Base-by-base conservation (phyloP, 2,329 filamentous ascomycete genomes). In the Rutstroemia sydowiana region DNA sequence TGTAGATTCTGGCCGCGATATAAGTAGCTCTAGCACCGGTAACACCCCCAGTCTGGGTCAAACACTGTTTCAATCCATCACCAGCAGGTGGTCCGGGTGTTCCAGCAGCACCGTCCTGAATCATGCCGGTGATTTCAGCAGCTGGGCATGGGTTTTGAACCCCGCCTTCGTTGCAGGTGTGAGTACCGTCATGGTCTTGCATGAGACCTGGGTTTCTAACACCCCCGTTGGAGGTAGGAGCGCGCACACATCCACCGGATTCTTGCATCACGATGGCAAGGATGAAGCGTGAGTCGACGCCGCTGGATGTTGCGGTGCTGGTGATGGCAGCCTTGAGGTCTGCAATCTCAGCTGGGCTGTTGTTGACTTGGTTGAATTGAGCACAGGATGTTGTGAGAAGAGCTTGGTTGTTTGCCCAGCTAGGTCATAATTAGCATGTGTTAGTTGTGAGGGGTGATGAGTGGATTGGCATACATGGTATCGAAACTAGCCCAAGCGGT, bases 1-100 rank as follows among this genome's bases (percentile, higher is more conserved):
- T 73, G 61, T 73, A 73, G 43, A 67, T 60, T 30, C 70, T 61
- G 9, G 70, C 68, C 14, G 66, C 70, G 39, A 63, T 62, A 56
- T 67, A 68, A 51, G 58, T 62, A 9, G 45, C 56, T 18, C 58
- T 57, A 40, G 57, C 65, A 5, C 63, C 63, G 2, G 49, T 55
- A 28, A 52, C 57, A 14, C 62, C 61, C 9, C 32, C 23, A 26
- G 23, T 45, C 32, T 51, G 41, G 9, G 23, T 14, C 41, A 51
- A 37, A 9, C 42, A 51, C 21, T 44, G 41, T 13, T 31, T 30
- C 26, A 44, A 8, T 30, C 63, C 63, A 16, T 44, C 41, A n/a
- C 41, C 41, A n/a, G n/a, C n/a, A n/a, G n/a, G n/a, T 10, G 36
- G 58, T 55, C 8, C 63, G 61, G n/a, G n/a, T n/a, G 64, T 65